A percentile compares a stretch with the other conserved stretches of the same genome.
Conservation (phyloP, 306 rosid species). For the Mimosa pudica region DNA sequence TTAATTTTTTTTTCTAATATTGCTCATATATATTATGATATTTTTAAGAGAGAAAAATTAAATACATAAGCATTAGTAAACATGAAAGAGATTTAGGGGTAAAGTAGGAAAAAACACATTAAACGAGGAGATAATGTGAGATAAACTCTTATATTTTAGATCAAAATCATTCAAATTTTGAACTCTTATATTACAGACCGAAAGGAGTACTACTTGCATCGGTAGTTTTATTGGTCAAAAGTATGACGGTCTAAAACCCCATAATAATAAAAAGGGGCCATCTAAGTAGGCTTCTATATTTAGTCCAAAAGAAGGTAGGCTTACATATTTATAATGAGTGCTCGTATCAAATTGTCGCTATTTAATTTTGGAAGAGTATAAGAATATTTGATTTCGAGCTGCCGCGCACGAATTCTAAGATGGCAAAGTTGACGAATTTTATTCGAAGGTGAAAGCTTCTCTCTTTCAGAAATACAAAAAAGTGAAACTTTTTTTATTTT, state of each 20-base stretch:
- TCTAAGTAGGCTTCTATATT: background rate
- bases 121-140: no score
- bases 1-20: no score
- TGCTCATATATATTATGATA: no score
- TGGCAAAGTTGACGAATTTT: background rate
- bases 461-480: background rate
- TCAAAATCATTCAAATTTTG: no score
- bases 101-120: no score
- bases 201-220: no score
- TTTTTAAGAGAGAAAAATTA: no score
- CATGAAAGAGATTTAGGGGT: no score
- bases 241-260: background rate
- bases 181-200: no score
- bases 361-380: background rate
- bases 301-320: no score
- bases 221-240: background rate
- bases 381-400: background rate
- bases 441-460: background rate
- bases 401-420: background rate
- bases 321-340: background rate
- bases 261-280: background rate
- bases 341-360: background rate
- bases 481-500: background rate
- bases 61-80: no score
- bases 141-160: no score